Evolutionary conservation across 495 filamentous ascomycete genomes (phyloP).

Genomic region (Usnea hakonensis): DNA sequence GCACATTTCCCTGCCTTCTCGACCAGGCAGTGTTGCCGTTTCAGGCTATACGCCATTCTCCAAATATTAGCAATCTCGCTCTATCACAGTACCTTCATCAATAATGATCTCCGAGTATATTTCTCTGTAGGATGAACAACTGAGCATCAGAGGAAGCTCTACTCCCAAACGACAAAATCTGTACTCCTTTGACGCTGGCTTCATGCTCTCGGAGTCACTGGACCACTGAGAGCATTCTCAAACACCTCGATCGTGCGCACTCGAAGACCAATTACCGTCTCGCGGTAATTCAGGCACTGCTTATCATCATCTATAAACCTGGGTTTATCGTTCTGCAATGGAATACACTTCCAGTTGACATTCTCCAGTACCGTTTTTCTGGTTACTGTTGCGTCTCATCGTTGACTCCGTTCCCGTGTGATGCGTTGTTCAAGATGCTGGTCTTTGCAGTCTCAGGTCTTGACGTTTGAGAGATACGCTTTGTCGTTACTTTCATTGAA

Average conservation of each 20-base stretch:
- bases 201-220: not conserved
- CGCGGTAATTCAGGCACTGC: not conserved
- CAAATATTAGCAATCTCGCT: not conserved
- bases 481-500: too few species aligned
- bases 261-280: not conserved
- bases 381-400: too few species aligned
- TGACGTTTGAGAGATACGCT: too few species aligned
- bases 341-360: not conserved
- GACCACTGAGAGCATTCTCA: not conserved
- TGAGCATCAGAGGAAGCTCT: not conserved
- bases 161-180: not conserved
- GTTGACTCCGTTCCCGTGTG: too few species aligned
- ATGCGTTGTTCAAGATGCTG: too few species aligned
- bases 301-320: not conserved
- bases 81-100: not conserved
- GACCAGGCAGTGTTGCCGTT: not conserved
- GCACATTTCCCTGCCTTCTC: not conserved
- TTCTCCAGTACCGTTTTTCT: too few species aligned
- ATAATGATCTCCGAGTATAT: not conserved
- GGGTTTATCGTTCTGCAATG: not conserved
- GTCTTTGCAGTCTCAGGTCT: too few species aligned
- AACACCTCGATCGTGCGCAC: not conserved
- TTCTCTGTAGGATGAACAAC: not conserved
- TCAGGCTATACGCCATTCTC: not conserved
- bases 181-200: not conserved